Evolutionary conservation across 768 basidiomycete species (phyloP).

Genomic region (Lentinula guzmanii): DNA sequence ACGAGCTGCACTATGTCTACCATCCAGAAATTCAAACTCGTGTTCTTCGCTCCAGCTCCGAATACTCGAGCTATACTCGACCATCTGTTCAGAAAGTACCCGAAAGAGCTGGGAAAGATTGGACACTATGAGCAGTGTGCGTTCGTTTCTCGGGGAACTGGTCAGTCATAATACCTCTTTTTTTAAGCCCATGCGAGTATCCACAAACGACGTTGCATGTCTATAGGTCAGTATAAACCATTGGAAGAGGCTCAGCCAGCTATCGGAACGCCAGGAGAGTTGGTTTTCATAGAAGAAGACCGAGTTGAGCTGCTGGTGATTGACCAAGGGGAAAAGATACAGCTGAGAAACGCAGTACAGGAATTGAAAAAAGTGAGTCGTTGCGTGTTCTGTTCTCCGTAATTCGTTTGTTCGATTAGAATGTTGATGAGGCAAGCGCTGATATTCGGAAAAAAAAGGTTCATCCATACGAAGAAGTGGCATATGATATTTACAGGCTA

Average conservation of each 20-base stretch:
- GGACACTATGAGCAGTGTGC: constrained; percentile 49
- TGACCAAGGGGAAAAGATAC: constrained; percentile 4
- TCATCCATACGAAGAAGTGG: constrained; percentile 8
- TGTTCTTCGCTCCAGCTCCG: constrained; percentile 43
- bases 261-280: constrained; percentile 32
- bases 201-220: constrained; percentile 1
- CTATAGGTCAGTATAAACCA: constrained; percentile 42
- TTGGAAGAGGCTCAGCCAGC: constrained; percentile 34
- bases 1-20: constrained; percentile 7
- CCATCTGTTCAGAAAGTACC: constrained; percentile 39
- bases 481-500: constrained; percentile 9
- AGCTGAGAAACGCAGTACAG: constrained; percentile 1
- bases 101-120: constrained; percentile 42
- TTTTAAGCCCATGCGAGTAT: background rate
- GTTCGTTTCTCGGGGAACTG: constrained; percentile 48
- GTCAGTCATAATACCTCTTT: constrained; percentile 22
- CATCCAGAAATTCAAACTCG: constrained; percentile 37
- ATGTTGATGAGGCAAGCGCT: background rate
- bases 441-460: background rate
- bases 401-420: background rate
- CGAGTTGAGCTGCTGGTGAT: constrained; percentile 5
- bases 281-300: constrained; percentile 40
- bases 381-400: background rate
- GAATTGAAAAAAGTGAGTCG: constrained; percentile 3
- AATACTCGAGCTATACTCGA: constrained; percentile 35